Evolutionary conservation across 352 stramenopile species (phyloP).

Genomic region (Sclerospora graminicola): DNA sequence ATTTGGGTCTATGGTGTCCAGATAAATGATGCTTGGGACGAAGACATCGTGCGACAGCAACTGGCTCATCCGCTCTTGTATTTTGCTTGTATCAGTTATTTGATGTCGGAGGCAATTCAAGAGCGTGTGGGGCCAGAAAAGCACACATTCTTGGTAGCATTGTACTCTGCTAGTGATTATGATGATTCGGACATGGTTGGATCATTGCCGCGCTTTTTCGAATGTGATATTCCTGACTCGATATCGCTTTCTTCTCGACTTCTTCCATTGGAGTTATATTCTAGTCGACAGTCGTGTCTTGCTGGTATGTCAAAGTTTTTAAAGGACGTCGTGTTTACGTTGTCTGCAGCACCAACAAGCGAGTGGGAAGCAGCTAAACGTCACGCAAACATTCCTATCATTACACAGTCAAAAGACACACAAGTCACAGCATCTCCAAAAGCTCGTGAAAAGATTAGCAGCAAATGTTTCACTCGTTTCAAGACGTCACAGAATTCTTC

Average conservation of each 20-base stretch:
- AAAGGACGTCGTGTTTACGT: constrained; percentile 32
- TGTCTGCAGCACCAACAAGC: constrained; percentile 21
- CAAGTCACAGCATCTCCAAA: background rate
- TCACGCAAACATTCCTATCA: constrained; percentile 23
- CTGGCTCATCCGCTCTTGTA: constrained; percentile 48
- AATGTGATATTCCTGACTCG: constrained; percentile 36
- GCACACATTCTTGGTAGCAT: constrained; percentile 56
- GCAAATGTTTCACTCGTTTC: background rate
- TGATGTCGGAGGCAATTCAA: constrained; percentile 42
- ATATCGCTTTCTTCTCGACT: constrained; percentile 10
- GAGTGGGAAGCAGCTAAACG: constrained; percentile 31
- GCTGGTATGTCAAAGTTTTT: constrained; percentile 48
- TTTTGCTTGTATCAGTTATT: constrained; percentile 42
- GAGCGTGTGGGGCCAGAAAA: constrained; percentile 40
- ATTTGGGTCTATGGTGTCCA: constrained; percentile 64
- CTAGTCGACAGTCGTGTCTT: constrained; percentile 31
- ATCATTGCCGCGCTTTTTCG: constrained; percentile 60
- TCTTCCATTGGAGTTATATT: constrained; percentile 30
- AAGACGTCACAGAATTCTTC: background rate
- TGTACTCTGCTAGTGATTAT: constrained; percentile 30
- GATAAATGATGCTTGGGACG: constrained; percentile 42
- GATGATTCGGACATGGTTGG: constrained; percentile 8
- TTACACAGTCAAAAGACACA: constrained; percentile 1
- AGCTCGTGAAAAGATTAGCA: background rate
- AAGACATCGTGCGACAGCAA: constrained; percentile 18